Conservation (phyloP, 148 eudicot genomes). For the Nepenthes gracilis region DNA sequence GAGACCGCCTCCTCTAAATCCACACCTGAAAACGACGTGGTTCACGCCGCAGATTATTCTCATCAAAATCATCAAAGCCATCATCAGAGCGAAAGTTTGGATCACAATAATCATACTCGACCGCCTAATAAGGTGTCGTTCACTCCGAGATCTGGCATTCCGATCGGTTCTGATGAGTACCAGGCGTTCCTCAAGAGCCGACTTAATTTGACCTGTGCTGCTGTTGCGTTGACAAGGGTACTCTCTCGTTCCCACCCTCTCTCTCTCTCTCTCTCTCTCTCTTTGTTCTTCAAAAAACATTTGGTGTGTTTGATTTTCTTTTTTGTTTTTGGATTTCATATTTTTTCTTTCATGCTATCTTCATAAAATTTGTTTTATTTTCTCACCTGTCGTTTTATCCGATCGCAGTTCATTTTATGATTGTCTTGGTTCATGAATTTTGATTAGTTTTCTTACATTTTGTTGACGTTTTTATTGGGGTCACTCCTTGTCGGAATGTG, state of each 20-base stretch:
- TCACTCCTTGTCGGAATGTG: no score
- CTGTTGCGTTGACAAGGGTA: constrained; percentile 26
- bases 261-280: no score
- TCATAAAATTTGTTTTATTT: no score
- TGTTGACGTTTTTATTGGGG: no score
- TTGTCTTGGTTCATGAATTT: no score
- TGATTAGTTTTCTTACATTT: no score
- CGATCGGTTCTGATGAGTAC: constrained; percentile 38
- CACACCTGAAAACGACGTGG: constrained; percentile 17
- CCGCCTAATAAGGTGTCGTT: constrained; percentile 11
- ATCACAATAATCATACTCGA: not conserved
- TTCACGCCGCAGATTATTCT: constrained; percentile 5
- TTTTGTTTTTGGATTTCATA: not conserved
- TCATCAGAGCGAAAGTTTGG: not conserved
- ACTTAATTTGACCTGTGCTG: constrained; percentile 26
- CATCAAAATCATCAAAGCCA: not conserved
- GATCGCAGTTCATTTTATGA: no score
- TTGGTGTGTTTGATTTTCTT: not conserved
- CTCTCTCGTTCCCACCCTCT: no score
- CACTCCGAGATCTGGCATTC: constrained; percentile 17
- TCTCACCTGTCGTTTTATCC: no score
- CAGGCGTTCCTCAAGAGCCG: constrained; percentile 18
- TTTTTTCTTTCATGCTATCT: no score
- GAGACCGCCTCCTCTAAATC: constrained; percentile 11
- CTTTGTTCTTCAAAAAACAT: no score